Evolutionary conservation across 306 rosid genomes (phyloP).

Genomic region (Acacia melanoxylon): DNA sequence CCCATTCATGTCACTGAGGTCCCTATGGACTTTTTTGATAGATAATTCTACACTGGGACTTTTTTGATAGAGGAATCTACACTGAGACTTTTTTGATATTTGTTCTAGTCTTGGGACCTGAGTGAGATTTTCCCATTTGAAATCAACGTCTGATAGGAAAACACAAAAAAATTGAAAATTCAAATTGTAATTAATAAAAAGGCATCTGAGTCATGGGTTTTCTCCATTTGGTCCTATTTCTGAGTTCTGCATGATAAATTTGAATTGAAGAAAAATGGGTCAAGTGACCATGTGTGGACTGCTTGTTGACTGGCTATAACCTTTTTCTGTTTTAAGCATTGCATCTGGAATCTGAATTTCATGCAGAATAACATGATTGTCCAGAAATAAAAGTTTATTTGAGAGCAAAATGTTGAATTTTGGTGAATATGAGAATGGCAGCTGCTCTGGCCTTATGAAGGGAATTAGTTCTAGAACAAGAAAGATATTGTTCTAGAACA

Average conservation of each 20-base stretch:
- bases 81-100: too few relatives aligned
- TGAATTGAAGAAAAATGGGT: background rate
- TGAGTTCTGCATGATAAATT: background rate
- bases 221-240: background rate
- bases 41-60: too few relatives aligned
- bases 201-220: background rate
- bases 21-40: too few relatives aligned
- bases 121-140: background rate
- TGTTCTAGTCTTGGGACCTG: too few relatives aligned
- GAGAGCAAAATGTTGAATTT: background rate
- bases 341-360: background rate
- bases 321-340: background rate
- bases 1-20: too few relatives aligned
- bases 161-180: background rate
- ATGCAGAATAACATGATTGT: background rate
- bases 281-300: background rate
- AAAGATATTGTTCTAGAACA: background rate
- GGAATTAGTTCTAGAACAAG: background rate
- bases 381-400: background rate
- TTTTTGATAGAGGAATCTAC: too few relatives aligned
- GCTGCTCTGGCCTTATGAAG: background rate
- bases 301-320: background rate
- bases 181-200: background rate
- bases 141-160: background rate
- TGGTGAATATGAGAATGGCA: conserved; percentile 8